Base-by-base conservation (phyloP, 148 eudicot species). In the Cornus controversa region DNA sequence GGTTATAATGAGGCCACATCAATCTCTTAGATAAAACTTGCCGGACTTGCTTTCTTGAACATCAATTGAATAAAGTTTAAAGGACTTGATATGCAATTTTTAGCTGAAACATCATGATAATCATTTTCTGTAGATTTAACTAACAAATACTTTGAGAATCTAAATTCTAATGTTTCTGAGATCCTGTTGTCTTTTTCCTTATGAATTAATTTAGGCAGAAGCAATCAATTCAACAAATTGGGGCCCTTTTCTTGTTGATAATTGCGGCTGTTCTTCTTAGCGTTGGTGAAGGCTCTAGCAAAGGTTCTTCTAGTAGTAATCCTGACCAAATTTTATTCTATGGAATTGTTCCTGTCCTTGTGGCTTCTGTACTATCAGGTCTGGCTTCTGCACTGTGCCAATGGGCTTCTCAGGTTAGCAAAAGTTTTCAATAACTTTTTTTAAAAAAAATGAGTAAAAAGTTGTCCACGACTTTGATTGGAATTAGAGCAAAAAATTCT, bases 361-460 rank as follows among this genome's bases (percentile, higher is more conserved):
- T 90, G 75, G 99, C 97, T 47, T 96, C 99, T 74, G 90, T 96
- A 78, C 90, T 96, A 42, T 96, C 99, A 71, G 99, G 99, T 70
- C 82, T 96, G 72, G 99, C 99, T 81, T 96, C 99, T 75, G 82
- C 99, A 75, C 83, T 96, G 76, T 96, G 99, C 82, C 99, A 96
- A 79, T 96, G 99, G 99, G 99, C 99, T 75, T 93, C 99, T 80
- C 99, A 96, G 96, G 99, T 93, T 83, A 67, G 80, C 75, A 72
- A 60, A 86, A 72, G 63, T 79, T 67, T 6, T 8, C 64, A 18
- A 16, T 75, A 11, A 10, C 45, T 69, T 63, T 36, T 25, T n/a
- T n/a, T n/a, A n/a, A n/a, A n/a, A n/a, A n/a, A n/a, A 40, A 40
- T 40, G 4, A 40, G 10, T 40, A 6, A 40, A 40, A 40, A 31